These are phyloP conservation scores for Mesembryanthemum crystallinum DNA, from an alignment of 148 eudicot genomes.

Conservation along the genomic window DNA sequence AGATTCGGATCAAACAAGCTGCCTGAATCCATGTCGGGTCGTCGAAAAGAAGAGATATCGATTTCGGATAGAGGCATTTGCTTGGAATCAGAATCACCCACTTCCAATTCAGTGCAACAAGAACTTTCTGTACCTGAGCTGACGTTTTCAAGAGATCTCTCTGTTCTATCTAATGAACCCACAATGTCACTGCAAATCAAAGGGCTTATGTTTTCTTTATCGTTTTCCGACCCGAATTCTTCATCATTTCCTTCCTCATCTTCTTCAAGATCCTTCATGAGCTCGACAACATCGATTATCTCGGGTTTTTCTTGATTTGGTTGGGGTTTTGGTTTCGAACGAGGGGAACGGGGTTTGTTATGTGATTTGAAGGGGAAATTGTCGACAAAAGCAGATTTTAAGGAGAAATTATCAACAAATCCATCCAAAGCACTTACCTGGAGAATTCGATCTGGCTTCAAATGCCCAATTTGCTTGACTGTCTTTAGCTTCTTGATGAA, in stretches of 20 bases:
- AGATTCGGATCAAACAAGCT: constrained; percentile 76
- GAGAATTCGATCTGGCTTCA: constrained; percentile 62
- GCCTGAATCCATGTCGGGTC: constrained; percentile 61
- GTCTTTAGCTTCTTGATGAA: constrained; percentile 77
- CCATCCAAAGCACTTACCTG: constrained; percentile 53
- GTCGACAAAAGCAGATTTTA: constrained; percentile 33
- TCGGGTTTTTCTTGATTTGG: constrained; percentile 40
- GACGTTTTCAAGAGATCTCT: not conserved
- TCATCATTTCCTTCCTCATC: constrained; percentile 12
- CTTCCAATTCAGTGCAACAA: not conserved
- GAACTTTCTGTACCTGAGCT: not conserved
- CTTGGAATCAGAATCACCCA: not conserved
- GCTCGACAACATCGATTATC: constrained; percentile 40
- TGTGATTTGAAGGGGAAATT: constrained; percentile 30
- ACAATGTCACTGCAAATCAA: constrained; percentile 14
- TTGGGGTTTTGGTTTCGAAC: constrained; percentile 11
- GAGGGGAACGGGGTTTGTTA: constrained; percentile 3
- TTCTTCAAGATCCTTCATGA: constrained; percentile 48
- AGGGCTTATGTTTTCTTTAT: constrained; percentile 59
- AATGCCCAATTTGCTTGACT: constrained; percentile 56
- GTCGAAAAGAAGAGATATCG: constrained; percentile 39
- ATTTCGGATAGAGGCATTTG: constrained; percentile 13
- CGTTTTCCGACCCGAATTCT: constrained; percentile 26
- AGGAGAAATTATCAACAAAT: constrained; percentile 34
- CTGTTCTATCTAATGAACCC: constrained; percentile 1